phyloP scores from a whole-genome alignment of 208 protist genomes.

The Leishmania lainsoni region DNA sequence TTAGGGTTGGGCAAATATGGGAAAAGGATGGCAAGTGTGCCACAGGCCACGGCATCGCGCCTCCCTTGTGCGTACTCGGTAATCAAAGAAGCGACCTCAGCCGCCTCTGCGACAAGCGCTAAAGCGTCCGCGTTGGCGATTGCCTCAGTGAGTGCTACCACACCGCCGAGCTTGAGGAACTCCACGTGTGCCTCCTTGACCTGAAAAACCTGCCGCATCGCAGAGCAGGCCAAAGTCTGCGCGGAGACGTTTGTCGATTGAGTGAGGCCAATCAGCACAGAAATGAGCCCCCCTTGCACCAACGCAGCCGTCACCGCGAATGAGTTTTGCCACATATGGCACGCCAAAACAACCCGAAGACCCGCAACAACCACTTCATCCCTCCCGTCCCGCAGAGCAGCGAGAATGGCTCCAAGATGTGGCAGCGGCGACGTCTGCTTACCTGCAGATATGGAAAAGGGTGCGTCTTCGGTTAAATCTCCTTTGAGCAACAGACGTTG shows the following conservation, averaged over 20 bases:
- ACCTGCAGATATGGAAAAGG: conserved; percentile 21
- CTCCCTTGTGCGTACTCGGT: conserved; percentile 60
- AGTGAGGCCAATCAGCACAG: conserved; percentile 44
- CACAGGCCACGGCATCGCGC: conserved; percentile 48
- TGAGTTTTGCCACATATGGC: conserved; percentile 63
- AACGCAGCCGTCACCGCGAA: conserved; percentile 58
- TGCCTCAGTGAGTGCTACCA: conserved; percentile 48
- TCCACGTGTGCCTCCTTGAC: conserved; percentile 78
- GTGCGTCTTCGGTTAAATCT: not conserved
- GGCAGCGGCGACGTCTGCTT: conserved; percentile 8
- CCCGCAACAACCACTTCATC: conserved; percentile 63
- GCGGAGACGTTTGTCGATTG: conserved; percentile 38
- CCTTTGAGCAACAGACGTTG: conserved; percentile 48
- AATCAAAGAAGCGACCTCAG: conserved; percentile 59
- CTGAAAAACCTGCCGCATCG: conserved; percentile 54
- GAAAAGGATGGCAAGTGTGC: conserved; percentile 46
- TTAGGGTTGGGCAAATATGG: conserved; percentile 65
- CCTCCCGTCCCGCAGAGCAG: conserved; percentile 44
- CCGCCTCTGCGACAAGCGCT: conserved; percentile 54
- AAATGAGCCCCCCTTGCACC: conserved; percentile 46
- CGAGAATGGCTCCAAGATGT: conserved; percentile 38
- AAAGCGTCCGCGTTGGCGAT: conserved; percentile 46
- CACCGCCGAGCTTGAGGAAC: conserved; percentile 45
- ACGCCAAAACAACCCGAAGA: conserved; percentile 62
- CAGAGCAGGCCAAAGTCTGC: conserved; percentile 57